Evolutionary conservation across 805 yeast genomes (phyloP).

Genomic region (Cephaloascus fragrans): DNA sequence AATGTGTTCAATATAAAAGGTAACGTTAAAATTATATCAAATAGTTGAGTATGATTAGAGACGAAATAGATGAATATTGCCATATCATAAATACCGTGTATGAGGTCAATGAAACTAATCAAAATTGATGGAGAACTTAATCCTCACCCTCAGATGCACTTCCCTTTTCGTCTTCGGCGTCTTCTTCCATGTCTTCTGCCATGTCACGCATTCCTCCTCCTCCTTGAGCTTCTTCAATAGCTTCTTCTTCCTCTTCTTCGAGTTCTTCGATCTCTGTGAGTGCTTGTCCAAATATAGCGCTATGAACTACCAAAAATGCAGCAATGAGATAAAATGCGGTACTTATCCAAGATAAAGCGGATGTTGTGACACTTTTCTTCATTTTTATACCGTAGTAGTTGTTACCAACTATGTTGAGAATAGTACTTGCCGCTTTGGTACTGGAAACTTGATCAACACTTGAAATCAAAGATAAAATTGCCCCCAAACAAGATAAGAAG

Average conservation of each 20-base stretch:
- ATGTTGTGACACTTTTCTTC: not conserved
- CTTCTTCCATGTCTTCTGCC: constrained; percentile 12
- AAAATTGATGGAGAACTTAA: too few relatives aligned
- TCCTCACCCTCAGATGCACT: too few relatives aligned
- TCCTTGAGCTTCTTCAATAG: constrained; percentile 5
- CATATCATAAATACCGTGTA: too few relatives aligned
- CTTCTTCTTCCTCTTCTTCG: constrained; percentile 5
- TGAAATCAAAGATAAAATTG: not conserved
- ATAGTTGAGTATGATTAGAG: too few relatives aligned
- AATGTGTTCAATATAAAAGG: too few relatives aligned
- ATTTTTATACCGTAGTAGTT: not conserved
- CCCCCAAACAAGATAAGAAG: not conserved
- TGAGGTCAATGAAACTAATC: too few relatives aligned
- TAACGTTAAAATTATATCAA: too few relatives aligned
- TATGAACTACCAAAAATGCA: constrained; percentile 1
- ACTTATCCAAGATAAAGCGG: not conserved
- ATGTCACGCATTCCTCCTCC: constrained; percentile 9
- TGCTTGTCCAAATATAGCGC: constrained; percentile 16
- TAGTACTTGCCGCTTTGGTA: not conserved
- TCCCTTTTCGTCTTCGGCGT: constrained; percentile 10
- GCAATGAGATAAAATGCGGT: not conserved
- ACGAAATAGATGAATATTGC: too few relatives aligned
- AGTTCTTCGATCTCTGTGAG: constrained; percentile 6
- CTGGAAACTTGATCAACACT: not conserved
- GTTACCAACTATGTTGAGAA: not conserved